Percentiles rank a stretch among this genome's conserved stretches.
Conservation (phyloP, 305 asterid species). For the Solanum hybrid region DNA sequence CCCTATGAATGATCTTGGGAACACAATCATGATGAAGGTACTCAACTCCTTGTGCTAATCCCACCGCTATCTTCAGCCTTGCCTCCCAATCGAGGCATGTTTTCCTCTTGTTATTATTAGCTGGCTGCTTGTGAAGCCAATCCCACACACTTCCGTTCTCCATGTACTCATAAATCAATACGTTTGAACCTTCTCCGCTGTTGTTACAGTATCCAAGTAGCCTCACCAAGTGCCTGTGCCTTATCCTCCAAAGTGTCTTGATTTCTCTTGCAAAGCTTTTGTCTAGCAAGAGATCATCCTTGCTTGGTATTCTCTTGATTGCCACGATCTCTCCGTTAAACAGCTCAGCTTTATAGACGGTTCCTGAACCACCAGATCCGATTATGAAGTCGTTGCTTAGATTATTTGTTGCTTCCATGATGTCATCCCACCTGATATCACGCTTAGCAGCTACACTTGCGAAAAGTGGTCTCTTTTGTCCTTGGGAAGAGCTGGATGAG, state of each 20-base stretch:
- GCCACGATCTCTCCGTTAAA: conserved; percentile 66
- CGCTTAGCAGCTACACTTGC: conserved; percentile 39
- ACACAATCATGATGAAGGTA: conserved; percentile 90
- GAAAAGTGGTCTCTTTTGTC: conserved; percentile 54
- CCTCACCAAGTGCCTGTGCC: conserved; percentile 79
- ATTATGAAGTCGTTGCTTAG: conserved; percentile 73
- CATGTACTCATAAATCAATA: conserved; percentile 86
- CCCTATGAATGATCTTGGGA: conserved; percentile 89
- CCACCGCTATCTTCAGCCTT: conserved; percentile 75
- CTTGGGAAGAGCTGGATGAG: conserved; percentile 61
- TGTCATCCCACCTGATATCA: conserved; percentile 66
- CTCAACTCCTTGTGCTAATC: conserved; percentile 79
- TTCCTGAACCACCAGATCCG: conserved; percentile 85
- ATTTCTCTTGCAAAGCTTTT: conserved; percentile 83
- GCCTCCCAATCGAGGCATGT: conserved; percentile 55
- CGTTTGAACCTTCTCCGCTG: conserved; percentile 46
- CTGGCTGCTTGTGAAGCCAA: conserved; percentile 61
- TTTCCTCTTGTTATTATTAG: conserved; percentile 35
- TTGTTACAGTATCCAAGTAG: conserved; percentile 72
- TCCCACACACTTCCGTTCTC: conserved; percentile 92
- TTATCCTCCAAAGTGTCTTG: conserved; percentile 74
- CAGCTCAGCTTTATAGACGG: conserved; percentile 66
- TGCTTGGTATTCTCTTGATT: conserved; percentile 60
- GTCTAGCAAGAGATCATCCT: conserved; percentile 58
- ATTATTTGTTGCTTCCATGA: conserved; percentile 86